Conservation (phyloP, 2,329 filamentous ascomycete genomes). For the Paecilomyces fulvus region DNA sequence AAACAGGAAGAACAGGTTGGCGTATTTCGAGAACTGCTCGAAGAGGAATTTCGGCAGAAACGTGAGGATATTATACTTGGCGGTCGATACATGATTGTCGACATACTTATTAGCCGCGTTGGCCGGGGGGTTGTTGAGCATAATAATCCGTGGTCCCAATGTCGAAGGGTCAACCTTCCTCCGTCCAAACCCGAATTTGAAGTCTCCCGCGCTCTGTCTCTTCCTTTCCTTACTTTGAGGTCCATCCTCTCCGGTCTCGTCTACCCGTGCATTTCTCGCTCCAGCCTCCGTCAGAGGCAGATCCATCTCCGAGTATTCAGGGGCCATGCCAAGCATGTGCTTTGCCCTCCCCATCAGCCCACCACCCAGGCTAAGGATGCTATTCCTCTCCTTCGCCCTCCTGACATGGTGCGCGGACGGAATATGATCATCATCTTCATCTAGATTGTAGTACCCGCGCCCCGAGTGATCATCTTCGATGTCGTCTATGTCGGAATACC, state of each 20-base stretch:
- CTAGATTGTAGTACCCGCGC: constrained; percentile 64
- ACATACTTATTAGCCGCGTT: constrained; percentile 85
- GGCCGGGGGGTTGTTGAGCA: constrained; percentile 91
- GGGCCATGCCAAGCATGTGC: constrained; percentile 79
- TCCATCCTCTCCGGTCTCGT: constrained; percentile 34
- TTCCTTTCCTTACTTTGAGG: constrained; percentile 43
- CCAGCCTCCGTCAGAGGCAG: constrained; percentile 78
- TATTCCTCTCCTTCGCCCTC: constrained; percentile 71
- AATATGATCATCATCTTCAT: constrained; percentile 49
- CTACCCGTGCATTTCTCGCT: constrained; percentile 40
- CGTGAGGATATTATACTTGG: constrained; percentile 90
- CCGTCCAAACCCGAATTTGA: constrained; percentile 87
- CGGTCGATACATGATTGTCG: constrained; percentile 94
- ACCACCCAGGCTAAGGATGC: constrained; percentile 76
- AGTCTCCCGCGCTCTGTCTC: constrained; percentile 62
- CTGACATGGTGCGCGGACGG: constrained; percentile 39
- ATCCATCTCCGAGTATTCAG: constrained; percentile 95
- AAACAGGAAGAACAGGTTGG: constrained; percentile 98
- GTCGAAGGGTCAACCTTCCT: constrained; percentile 82
- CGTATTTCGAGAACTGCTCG: constrained; percentile 98
- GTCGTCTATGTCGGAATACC: constrained; percentile 85
- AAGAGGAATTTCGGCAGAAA: constrained; percentile 96
- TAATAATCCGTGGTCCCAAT: constrained; percentile 82
- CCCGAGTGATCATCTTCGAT: constrained; percentile 67
- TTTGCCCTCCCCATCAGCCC: constrained; percentile 81